Conservation (phyloP, 139 green algal genomes). For the Raphidocelis subcapitata region DNA sequence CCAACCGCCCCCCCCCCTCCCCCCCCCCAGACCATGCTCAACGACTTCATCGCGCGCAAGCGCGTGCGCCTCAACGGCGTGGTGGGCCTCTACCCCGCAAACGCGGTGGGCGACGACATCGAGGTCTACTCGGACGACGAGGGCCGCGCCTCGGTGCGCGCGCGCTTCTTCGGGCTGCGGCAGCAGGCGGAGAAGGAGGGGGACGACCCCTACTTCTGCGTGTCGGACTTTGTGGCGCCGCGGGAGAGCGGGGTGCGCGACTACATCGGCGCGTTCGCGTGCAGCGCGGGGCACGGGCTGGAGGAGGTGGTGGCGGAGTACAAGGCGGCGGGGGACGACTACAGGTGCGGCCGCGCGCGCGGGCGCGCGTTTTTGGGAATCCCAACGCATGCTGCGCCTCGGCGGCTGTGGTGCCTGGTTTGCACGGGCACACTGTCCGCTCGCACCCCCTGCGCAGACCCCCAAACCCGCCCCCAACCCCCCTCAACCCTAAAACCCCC, state of each 20-base stretch:
- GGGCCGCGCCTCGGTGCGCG: conserved; percentile 6
- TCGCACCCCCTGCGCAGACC: too few relatives aligned
- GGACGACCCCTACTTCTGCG: conserved; percentile 81
- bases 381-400: background rate
- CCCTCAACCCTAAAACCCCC: too few relatives aligned
- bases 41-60: conserved; percentile 89
- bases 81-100: conserved; percentile 91
- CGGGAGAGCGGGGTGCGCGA: conserved; percentile 78
- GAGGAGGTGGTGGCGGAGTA: conserved; percentile 75
- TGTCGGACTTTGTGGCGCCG: conserved; percentile 97
- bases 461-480: too few relatives aligned
- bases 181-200: conserved; percentile 93
- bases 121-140: conserved; percentile 72
- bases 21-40: conserved; percentile 54
- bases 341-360: background rate
- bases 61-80: conserved; percentile 79
- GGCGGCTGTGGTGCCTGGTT: background rate
- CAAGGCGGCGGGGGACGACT: conserved; percentile 65
- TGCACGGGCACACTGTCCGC: background rate
- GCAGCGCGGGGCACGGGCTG: conserved; percentile 85
- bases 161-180: conserved; percentile 74
- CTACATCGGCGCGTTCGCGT: conserved; percentile 97
- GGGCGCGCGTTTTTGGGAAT: too few relatives aligned
- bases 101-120: conserved; percentile 94
- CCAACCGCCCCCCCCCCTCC: background rate